These are phyloP conservation scores for Puccinia hordei DNA, from an alignment of 1,284 basidiomycete species.

Conservation along the genomic window DNA sequence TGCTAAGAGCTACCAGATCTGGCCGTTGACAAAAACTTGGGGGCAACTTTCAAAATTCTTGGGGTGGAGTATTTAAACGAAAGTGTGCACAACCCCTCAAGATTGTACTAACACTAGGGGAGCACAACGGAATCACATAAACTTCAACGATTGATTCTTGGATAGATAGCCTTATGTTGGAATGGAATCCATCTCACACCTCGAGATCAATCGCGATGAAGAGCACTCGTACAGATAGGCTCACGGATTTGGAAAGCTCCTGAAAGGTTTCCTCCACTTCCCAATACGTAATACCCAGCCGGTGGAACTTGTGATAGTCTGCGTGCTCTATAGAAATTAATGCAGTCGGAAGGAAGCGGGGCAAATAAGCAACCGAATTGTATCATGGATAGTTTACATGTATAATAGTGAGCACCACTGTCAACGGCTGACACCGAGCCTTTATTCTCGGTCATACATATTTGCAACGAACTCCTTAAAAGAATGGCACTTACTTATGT, in stretches of 20 bases:
- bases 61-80: background rate
- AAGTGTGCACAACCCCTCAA: background rate
- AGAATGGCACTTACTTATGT: too few relatives aligned
- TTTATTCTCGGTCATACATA: too few relatives aligned
- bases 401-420: too few relatives aligned
- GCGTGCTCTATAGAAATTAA: background rate
- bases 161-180: background rate
- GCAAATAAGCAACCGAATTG: background rate
- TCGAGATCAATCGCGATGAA: constrained; percentile 6
- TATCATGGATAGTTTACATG: too few relatives aligned
- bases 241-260: background rate
- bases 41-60: background rate
- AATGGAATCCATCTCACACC: background rate
- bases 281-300: background rate
- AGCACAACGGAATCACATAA: background rate
- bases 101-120: background rate
- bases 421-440: too few relatives aligned
- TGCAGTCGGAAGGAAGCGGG: background rate
- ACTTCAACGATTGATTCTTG: background rate
- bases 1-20: background rate
- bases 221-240: background rate
- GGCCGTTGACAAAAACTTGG: background rate
- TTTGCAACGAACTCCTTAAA: too few relatives aligned
- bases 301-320: background rate
- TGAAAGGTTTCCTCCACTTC: background rate